Conservation (phyloP, 2,329 filamentous ascomycete species). For the Cordyceps javanica region DNA sequence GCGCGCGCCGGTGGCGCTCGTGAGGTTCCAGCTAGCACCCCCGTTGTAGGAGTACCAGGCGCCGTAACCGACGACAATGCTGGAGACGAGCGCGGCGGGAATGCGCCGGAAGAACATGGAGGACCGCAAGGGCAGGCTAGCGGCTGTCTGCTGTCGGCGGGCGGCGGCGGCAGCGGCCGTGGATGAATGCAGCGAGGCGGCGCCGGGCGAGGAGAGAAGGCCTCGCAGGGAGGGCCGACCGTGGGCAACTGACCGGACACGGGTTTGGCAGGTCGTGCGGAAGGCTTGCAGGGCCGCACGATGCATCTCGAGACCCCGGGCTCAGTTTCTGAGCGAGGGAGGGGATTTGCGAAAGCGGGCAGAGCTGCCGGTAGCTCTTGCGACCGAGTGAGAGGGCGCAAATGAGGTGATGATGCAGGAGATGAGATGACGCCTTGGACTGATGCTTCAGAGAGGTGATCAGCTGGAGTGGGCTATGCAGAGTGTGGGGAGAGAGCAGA, state of each 20-base stretch:
- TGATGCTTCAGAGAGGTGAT: neutral
- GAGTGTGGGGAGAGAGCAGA: neutral
- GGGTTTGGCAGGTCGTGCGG: constrained; percentile 61
- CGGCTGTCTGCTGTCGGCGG: constrained; percentile 30
- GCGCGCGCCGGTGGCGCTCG: constrained; percentile 29
- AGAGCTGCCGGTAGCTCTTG: neutral
- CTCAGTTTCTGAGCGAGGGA: constrained; percentile 2
- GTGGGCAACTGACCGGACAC: constrained; percentile 48
- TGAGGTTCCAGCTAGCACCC: constrained; percentile 26
- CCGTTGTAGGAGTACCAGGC: constrained; percentile 66
- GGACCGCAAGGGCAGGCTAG: constrained; percentile 50
- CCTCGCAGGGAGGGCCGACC: constrained; percentile 32
- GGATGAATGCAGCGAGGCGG: constrained; percentile 16
- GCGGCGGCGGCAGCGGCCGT: constrained; percentile 14
- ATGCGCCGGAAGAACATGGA: constrained; percentile 72
- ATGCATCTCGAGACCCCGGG: constrained; percentile 52
- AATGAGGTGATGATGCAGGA: neutral
- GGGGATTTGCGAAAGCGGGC: neutral
- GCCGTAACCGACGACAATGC: constrained; percentile 63
- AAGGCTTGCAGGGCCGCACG: constrained; percentile 62
- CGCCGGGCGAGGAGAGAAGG: neutral
- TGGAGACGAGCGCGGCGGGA: constrained; percentile 60
- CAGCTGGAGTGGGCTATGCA: neutral
- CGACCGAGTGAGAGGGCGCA: neutral
- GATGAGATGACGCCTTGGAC: neutral